A percentile compares a stretch with the other conserved stretches of the same genome.
Evolutionary conservation across 768 basidiomycete genomes (phyloP).

Genomic region (Leccinum obscurum): DNA sequence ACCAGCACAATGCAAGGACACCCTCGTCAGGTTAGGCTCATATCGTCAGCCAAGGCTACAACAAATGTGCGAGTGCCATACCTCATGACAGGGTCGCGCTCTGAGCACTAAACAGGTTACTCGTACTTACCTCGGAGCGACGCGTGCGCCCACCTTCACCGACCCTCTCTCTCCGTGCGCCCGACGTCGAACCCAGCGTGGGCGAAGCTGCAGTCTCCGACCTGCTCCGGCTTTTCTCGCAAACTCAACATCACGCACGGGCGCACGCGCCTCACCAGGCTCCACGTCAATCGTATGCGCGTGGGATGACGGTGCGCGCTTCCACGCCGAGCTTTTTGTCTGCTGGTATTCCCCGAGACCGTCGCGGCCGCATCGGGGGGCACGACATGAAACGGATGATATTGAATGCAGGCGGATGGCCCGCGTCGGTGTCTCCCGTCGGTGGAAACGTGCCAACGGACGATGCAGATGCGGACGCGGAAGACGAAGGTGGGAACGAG

Average conservation of each 20-base stretch:
- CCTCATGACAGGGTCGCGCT: background rate
- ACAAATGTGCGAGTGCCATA: constrained; percentile 62
- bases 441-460: constrained; percentile 12
- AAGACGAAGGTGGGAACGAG: constrained; percentile 41
- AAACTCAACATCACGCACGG: constrained; percentile 44
- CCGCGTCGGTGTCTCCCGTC: constrained; percentile 8
- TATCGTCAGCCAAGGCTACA: constrained; percentile 72
- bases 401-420: constrained; percentile 29
- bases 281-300: constrained; percentile 24
- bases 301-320: constrained; percentile 30
- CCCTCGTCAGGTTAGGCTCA: constrained; percentile 50
- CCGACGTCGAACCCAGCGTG: constrained; percentile 54
- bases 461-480: constrained; percentile 35
- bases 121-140: constrained; percentile 75
- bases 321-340: constrained; percentile 66
- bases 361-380: constrained; percentile 71
- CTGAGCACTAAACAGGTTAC: constrained; percentile 48
- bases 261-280: constrained; percentile 30
- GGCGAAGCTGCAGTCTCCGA: constrained; percentile 70
- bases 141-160: constrained; percentile 54
- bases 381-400: constrained; percentile 31
- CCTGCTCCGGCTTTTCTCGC: constrained; percentile 63
- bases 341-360: constrained; percentile 71
- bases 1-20: constrained; percentile 54
- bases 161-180: constrained; percentile 54